Evolutionary conservation across 1,284 basidiomycete genomes (phyloP), one percentile per base, ranked within the genome.

Genomic region (Ceraceosorus guamensis): DNA sequence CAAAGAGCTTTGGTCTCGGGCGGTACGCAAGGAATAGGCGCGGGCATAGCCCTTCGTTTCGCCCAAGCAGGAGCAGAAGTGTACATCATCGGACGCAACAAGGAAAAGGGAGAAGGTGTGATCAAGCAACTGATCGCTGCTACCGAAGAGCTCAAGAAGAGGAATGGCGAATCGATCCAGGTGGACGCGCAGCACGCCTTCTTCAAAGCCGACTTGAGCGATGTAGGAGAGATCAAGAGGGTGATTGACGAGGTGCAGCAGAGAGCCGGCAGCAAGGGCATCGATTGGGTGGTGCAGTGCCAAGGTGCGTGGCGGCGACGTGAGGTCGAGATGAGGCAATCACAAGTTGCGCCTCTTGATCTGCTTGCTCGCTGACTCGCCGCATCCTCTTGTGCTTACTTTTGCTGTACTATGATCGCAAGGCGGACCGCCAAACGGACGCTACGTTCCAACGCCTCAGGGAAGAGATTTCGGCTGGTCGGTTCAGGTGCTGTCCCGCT

Each of bases 71-170:
- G 76, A 18, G 71, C 75, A 0, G 63, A 62, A 6, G 72, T 78
- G n/a, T 76, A 66, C 65, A 59, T 78, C 53, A 61, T 78, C n/a
- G 77, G 77, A 2, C 58, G 77, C 5, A 75, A 68, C 57, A 63
- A 71, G 39, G 50, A 59, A 10, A 60, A 63, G 16, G 77, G 70
- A 0, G 33, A 62, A 3, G 53, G 68, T 13, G 70, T 78, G 4
- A 59, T 78, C 10, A 62, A 70, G 10, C 53, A 66, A 52, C 61
- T 76, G 7, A 59, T 57, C 14, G 32, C 57, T n/a, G 67, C 63
- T 2, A 59, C 61, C 4, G 57, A 58, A 0, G 68, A 70, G 55
- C 60, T 60, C 11, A 24, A 50, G 32, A 48, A 52, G 24, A 55
- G 57, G 55, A 51, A 48, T 11, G 32, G 32, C 43, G 34, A 5